Evolutionary conservation across 2,329 filamentous ascomycete species (phyloP).

Genomic region (Rhexocercosporidium sp.): DNA sequence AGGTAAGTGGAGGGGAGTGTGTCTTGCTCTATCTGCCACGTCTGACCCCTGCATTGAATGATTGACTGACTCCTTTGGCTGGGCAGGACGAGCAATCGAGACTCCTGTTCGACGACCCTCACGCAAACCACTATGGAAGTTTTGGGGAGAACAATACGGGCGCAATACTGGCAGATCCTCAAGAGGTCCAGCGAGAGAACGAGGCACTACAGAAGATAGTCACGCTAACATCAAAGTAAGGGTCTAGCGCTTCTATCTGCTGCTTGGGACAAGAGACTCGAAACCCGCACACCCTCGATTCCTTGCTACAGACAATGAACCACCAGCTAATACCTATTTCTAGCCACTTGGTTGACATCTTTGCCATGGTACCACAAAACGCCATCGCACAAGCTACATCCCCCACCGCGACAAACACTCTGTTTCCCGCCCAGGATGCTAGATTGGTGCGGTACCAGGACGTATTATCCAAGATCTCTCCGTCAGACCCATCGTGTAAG

Average conservation of each 20-base stretch:
- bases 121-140: slow-evolving; percentile 65
- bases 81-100: slow-evolving; percentile 48
- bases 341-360: slow-evolving; percentile 72
- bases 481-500: slow-evolving; percentile 50
- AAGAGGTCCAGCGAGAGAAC: slow-evolving; percentile 67
- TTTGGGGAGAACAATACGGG: slow-evolving; percentile 62
- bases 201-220: slow-evolving; percentile 69
- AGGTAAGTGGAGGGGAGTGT: slow-evolving; percentile 48
- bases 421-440: slow-evolving; percentile 59
- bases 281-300: slow-evolving; percentile 20
- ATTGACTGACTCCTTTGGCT: slow-evolving; percentile 19
- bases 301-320: slow-evolving; percentile 16
- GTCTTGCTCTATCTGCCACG: not conserved
- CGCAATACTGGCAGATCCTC: slow-evolving; percentile 59
- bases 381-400: slow-evolving; percentile 41
- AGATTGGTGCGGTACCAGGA: slow-evolving; percentile 64
- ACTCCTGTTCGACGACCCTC: slow-evolving; percentile 65
- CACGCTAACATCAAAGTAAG: slow-evolving; percentile 67
- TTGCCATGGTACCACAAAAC: slow-evolving; percentile 62
- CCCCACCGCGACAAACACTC: slow-evolving; percentile 42
- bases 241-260: slow-evolving; percentile 24
- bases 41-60: not conserved
- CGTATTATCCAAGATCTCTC: slow-evolving; percentile 63
- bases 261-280: slow-evolving; percentile 15
- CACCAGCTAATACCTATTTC: slow-evolving; percentile 26